A percentile compares a stretch with the other conserved stretches of the same genome.
These are phyloP conservation scores for Citrullus mucosospermus DNA, from an alignment of 306 rosid genomes.

Conservation along the genomic window DNA sequence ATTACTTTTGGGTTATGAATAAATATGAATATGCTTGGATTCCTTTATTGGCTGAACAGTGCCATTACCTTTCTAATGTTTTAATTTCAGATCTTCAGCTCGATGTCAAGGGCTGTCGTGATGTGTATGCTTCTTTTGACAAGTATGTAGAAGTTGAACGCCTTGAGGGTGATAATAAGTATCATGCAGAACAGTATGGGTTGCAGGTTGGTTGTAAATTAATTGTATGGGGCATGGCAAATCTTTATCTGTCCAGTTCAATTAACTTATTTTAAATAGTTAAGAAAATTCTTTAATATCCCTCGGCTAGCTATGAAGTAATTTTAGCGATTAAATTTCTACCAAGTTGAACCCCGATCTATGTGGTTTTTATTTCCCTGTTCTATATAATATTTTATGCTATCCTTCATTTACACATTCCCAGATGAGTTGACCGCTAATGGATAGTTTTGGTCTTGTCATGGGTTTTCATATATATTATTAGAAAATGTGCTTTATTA, in stretches of 20 bases:
- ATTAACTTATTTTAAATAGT: background rate
- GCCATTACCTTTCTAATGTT: constrained; percentile 1
- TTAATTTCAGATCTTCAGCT: constrained; percentile 79
- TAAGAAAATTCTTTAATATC: background rate
- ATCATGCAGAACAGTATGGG: constrained; percentile 92
- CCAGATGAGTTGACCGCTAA: background rate
- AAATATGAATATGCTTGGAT: background rate
- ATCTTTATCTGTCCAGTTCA: background rate
- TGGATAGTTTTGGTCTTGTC: background rate
- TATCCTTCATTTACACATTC: background rate
- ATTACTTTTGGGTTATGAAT: background rate
- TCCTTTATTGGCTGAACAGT: background rate
- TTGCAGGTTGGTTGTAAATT: constrained; percentile 55
- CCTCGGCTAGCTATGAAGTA: background rate
- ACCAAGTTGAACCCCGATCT: background rate
- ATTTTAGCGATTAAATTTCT: background rate
- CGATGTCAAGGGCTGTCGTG: constrained; percentile 96
- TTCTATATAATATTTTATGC: background rate
- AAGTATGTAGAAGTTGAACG: constrained; percentile 98
- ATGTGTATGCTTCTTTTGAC: constrained; percentile 94
- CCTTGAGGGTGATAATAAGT: constrained; percentile 95
- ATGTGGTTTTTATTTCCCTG: background rate
- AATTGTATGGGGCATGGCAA: background rate
- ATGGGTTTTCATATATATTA: background rate
- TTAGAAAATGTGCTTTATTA: background rate